These are phyloP conservation scores for Bolboschoenoplectus hybrid DNA, from an alignment of 202 grass and related monocot species.

Conservation along the genomic window DNA sequence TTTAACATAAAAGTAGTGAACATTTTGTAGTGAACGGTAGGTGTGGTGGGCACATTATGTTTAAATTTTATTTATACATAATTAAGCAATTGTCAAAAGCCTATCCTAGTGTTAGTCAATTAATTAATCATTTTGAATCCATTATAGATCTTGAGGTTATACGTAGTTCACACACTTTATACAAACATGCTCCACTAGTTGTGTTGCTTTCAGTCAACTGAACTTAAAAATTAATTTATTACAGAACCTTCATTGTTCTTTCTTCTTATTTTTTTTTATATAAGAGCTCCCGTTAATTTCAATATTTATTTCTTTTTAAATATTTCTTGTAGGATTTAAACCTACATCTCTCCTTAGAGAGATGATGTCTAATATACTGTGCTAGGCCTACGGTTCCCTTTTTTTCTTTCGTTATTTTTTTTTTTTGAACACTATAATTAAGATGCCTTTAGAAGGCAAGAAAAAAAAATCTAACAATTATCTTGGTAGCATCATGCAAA, in stretches of 20 bases:
- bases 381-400: too few species aligned
- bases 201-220: conserved; percentile 14
- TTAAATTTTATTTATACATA: background rate
- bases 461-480: background rate
- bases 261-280: background rate
- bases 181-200: conserved; percentile 26
- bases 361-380: too few species aligned
- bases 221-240: background rate
- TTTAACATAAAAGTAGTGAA: background rate
- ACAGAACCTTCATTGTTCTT: too few species aligned
- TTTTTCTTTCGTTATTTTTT: too few species aligned
- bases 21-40: background rate
- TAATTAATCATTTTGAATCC: conserved; percentile 21
- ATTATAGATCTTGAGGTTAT: background rate
- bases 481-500: background rate
- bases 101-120: background rate
- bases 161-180: background rate
- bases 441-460: background rate
- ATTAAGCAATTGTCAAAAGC: background rate
- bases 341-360: background rate
- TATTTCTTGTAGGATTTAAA: too few species aligned
- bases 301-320: too few species aligned
- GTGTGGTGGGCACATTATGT: background rate
- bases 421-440: background rate
- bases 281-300: background rate